These are phyloP conservation scores for Dalbergia cultrata DNA, from an alignment of 306 rosid species.

Conservation along the genomic window DNA sequence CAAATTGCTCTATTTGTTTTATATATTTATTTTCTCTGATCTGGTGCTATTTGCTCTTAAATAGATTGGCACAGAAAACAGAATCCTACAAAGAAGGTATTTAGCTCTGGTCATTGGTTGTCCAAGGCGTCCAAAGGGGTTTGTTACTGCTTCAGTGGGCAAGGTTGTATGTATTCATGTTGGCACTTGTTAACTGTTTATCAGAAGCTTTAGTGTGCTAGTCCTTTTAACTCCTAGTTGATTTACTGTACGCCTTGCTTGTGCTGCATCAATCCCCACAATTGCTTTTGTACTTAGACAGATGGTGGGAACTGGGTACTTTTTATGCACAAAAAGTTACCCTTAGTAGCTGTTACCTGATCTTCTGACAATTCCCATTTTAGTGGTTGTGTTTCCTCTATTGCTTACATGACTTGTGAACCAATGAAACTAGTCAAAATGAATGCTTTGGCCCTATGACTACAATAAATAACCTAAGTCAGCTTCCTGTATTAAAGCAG, in stretches of 20 bases:
- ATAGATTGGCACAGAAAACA: conserved; percentile 55
- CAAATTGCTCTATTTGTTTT: conserved; percentile 36
- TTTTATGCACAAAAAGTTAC: neutral
- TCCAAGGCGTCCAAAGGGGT: conserved; percentile 75
- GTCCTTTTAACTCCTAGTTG: neutral
- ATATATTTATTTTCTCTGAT: conserved; percentile 27
- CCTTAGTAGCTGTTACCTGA: neutral
- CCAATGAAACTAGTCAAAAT: conserved; percentile 12
- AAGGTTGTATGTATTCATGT: conserved; percentile 73
- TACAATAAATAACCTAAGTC: conserved; percentile 19
- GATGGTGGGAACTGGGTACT: conserved; percentile 27
- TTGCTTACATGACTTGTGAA: conserved; percentile 37
- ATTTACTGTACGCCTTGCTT: neutral
- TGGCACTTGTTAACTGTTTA: conserved; percentile 28
- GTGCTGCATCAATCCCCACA: conserved; percentile 27
- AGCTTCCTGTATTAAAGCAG: conserved; percentile 29
- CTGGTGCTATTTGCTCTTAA: conserved; percentile 33
- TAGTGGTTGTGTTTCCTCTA: conserved; percentile 17
- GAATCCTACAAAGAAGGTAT: conserved; percentile 74
- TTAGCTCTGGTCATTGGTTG: conserved; percentile 94
- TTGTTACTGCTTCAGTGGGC: conserved; percentile 78
- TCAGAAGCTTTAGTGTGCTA: conserved; percentile 9
- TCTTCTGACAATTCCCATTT: conserved; percentile 18
- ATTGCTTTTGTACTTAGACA: neutral
- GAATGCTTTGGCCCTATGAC: conserved; percentile 43